Evolutionary conservation across 345 rosid genomes (phyloP).

Genomic region (Gossypium australe): DNA sequence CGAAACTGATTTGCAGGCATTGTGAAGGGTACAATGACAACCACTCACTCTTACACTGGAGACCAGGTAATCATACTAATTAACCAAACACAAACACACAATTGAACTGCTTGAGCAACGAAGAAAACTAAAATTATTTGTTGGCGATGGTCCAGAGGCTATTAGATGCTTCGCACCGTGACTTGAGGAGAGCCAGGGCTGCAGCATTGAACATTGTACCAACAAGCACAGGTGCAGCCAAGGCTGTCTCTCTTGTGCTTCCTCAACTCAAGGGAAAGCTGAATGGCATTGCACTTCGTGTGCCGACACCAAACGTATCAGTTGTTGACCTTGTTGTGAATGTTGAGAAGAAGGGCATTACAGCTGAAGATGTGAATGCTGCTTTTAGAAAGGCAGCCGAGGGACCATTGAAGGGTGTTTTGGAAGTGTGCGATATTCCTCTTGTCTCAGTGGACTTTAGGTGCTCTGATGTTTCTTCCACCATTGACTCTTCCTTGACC

Average conservation of each 20-base stretch:
- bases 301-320: constrained; percentile 97
- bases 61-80: constrained; percentile 62
- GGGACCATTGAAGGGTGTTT: constrained; percentile 78
- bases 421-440: constrained; percentile 82
- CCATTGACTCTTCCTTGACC: constrained; percentile 87
- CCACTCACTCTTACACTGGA: constrained; percentile 97
- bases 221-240: constrained; percentile 98
- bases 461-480: constrained; percentile 86
- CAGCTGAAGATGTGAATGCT: constrained; percentile 85
- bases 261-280: constrained; percentile 99
- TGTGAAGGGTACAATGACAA: constrained; percentile 98
- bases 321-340: constrained; percentile 91
- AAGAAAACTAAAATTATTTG: not conserved
- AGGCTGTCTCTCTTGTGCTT: constrained; percentile 89
- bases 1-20: constrained; percentile 52
- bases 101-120: not conserved
- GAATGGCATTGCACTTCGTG: constrained; percentile 93
- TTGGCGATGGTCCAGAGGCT: constrained; percentile 57
- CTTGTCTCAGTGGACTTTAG: constrained; percentile 90
- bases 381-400: constrained; percentile 87
- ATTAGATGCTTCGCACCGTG: constrained; percentile 95
- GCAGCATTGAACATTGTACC: constrained; percentile 97
- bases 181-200: constrained; percentile 96
- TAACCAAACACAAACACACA: not conserved
- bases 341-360: constrained; percentile 73